Base-by-base conservation (phyloP, 306 rosid genomes). In the Cyclanthera cordifolia region DNA sequence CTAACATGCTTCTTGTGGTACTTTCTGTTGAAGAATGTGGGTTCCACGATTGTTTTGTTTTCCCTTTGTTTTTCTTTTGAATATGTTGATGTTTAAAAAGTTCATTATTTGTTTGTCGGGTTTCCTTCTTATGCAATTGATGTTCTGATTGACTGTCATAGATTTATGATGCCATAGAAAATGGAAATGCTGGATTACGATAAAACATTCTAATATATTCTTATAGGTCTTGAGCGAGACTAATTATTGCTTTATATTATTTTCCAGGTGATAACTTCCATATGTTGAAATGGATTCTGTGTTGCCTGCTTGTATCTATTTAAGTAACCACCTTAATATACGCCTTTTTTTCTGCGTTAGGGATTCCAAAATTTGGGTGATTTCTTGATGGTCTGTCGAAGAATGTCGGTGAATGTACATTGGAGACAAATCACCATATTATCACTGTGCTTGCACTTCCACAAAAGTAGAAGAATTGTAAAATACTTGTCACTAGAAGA, bases 11-110 rank as follows among this genome's bases (percentile, higher is more conserved):
- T 45, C 53, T 41, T 41, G 20, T 64, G 53, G 69, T 39, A 19
- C 28, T 39, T 39, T 61, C 50, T 37, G 68, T 37, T 61, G 68
- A 61, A 64, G 69, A 43, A 64, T 64, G 52, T 64, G 46, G 69
- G 52, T 39, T 64, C 17, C 53, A 64, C 4, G 28, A 64, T 39
- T 21, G 53, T 45, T 23, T 11, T 43, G 52, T 43, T 63, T 63
- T 63, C 27, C 8, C 28, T 34, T 17, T 19, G 49, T 11, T 37
- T 61, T 61, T 15, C 30, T 37, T 28, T 37, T 19, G 23, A 61
- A 61, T 10, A 39, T 37, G 27, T 21, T 64, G 2, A 12, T 13
- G 10, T 64, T 43, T 21, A 19, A 12, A 7, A 23, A 2, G 2
- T 21, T 43, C 7, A 16, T 43, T 21, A 64, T 5, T 64, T 43